These are phyloP conservation scores for Claviceps sp. DNA, from an alignment of 2,329 filamentous ascomycete genomes.

Conservation along the genomic window DNA sequence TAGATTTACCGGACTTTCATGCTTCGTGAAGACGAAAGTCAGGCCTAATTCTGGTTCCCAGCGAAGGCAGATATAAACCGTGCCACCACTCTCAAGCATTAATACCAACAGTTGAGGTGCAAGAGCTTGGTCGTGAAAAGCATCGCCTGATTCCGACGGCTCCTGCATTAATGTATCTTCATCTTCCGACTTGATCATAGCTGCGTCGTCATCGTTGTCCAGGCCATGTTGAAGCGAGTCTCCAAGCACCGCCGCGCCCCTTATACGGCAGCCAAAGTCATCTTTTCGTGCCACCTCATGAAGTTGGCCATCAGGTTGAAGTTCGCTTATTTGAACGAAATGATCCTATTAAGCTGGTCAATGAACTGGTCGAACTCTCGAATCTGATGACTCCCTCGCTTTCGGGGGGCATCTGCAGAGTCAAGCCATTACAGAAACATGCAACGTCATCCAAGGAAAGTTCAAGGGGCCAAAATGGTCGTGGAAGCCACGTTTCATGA, in stretches of 20 bases:
- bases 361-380: not conserved
- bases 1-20: slow-evolving; percentile 44
- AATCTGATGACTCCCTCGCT: not conserved
- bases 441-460: not conserved
- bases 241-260: slow-evolving; percentile 66
- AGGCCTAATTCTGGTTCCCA: slow-evolving; percentile 28
- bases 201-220: slow-evolving; percentile 16
- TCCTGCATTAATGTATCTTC: slow-evolving; percentile 24
- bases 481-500: not conserved
- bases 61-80: slow-evolving; percentile 63
- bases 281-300: slow-evolving; percentile 63
- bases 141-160: slow-evolving; percentile 7
- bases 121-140: slow-evolving; percentile 18
- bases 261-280: slow-evolving; percentile 67
- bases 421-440: not conserved
- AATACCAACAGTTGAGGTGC: slow-evolving; percentile 76
- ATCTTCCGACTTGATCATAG: slow-evolving; percentile 26
- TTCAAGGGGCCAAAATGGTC: not conserved
- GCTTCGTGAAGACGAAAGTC: slow-evolving; percentile 47
- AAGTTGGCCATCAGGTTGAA: slow-evolving; percentile 55
- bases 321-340: slow-evolving; percentile 68
- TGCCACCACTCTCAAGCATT: slow-evolving; percentile 57
- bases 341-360: slow-evolving; percentile 41
- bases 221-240: slow-evolving; percentile 28
- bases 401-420: not conserved